Conservation (phyloP, 805 yeast species). For the Ogataea methanolica region DNA sequence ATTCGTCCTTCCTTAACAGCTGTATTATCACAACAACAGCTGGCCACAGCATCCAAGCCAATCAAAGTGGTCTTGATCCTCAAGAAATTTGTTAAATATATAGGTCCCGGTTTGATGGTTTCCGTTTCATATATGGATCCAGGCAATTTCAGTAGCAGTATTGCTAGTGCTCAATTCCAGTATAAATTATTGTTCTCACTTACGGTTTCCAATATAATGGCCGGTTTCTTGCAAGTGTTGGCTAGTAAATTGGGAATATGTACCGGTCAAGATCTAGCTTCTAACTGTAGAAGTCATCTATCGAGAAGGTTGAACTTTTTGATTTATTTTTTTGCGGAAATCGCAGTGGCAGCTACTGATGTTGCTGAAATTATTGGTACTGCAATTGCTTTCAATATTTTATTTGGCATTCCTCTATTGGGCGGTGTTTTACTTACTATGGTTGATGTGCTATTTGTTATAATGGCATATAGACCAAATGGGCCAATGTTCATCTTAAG, state of each 20-base stretch:
- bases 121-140: slow-evolving; percentile 97
- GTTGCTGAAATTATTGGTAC: slow-evolving; percentile 98
- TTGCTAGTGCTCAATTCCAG: slow-evolving; percentile 71
- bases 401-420: slow-evolving; percentile 74
- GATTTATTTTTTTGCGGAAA: slow-evolving; percentile 75
- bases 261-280: slow-evolving; percentile 89
- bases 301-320: slow-evolving; percentile 55
- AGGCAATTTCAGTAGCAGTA: slow-evolving; percentile 94
- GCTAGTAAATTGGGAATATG: slow-evolving; percentile 90
- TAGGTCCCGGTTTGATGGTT: slow-evolving; percentile 97
- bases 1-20: not conserved
- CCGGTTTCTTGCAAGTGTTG: slow-evolving; percentile 78
- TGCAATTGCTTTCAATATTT: slow-evolving; percentile 84
- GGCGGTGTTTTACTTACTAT: slow-evolving; percentile 83
- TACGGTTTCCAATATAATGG: slow-evolving; percentile 75
- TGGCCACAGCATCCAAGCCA: slow-evolving; percentile 2
- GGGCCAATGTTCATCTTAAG: slow-evolving; percentile 78
- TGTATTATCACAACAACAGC: not conserved
- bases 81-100: slow-evolving; percentile 37
- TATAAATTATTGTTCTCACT: slow-evolving; percentile 77
- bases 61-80: slow-evolving; percentile 10
- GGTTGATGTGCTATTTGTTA: slow-evolving; percentile 77
- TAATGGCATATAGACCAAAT: slow-evolving; percentile 82
- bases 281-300: slow-evolving; percentile 73
- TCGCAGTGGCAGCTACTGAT: slow-evolving; percentile 93